These are phyloP conservation scores for Mycena indigotica DNA, from an alignment of 768 basidiomycete genomes.

Conservation along the genomic window DNA sequence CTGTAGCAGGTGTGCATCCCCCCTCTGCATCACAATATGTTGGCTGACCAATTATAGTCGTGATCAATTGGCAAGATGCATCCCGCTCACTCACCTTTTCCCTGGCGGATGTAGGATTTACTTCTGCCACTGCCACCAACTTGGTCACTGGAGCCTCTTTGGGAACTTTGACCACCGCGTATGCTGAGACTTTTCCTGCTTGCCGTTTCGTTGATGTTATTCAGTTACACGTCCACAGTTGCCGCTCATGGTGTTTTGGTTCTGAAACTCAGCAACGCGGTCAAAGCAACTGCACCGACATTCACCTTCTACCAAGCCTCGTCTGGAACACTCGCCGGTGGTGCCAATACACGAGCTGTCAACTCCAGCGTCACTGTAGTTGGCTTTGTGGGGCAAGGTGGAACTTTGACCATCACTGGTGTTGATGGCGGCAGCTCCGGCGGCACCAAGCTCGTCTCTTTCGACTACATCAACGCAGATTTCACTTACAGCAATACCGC, in stretches of 20 bases:
- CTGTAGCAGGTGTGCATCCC: constrained; percentile 40
- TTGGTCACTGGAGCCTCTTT: constrained; percentile 42
- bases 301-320: constrained; percentile 40
- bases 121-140: constrained; percentile 42
- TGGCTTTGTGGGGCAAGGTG: constrained; percentile 45
- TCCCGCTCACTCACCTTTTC: constrained; percentile 43
- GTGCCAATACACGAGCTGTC: constrained; percentile 39
- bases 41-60: constrained; percentile 30
- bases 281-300: constrained; percentile 26
- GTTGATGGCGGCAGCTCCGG: constrained; percentile 45
- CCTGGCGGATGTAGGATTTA: constrained; percentile 45
- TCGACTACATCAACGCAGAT: constrained; percentile 54
- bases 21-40: background rate
- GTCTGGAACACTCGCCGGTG: constrained; percentile 38
- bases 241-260: constrained; percentile 39
- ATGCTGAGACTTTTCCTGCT: constrained; percentile 15
- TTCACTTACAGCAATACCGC: constrained; percentile 43
- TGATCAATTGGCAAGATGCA: constrained; percentile 47
- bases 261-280: constrained; percentile 38
- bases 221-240: constrained; percentile 39
- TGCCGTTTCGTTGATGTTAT: background rate
- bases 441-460: constrained; percentile 44
- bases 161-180: constrained; percentile 40
- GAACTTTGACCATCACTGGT: constrained; percentile 43
- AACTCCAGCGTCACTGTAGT: constrained; percentile 41